phyloP scores from a whole-genome alignment of 345 rosid species.

The Rhodomyrtus tomentosa region DNA sequence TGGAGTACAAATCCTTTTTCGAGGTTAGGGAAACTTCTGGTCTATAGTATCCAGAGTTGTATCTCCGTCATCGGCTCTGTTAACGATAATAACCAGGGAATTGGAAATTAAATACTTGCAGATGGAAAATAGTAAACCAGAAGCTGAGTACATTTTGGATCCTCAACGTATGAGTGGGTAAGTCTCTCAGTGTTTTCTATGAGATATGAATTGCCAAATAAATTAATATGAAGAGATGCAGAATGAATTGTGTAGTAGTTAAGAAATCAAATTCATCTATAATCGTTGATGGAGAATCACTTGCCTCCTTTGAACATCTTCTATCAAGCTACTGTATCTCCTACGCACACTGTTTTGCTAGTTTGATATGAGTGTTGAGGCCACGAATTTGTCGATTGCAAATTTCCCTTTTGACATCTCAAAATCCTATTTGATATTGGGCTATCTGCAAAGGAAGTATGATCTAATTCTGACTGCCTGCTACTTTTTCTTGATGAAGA shows the following conservation, averaged over 20 bases:
- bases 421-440: not conserved
- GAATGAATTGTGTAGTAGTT: not conserved
- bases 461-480: not conserved
- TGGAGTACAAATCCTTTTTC: constrained; percentile 63
- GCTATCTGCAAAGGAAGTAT: not conserved
- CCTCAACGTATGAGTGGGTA: constrained; percentile 45
- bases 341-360: not conserved
- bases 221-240: not conserved
- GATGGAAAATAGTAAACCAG: constrained; percentile 54
- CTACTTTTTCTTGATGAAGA: not conserved
- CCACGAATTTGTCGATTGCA: not conserved
- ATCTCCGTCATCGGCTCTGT: not conserved
- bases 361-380: not conserved
- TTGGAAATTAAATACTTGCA: constrained; percentile 14
- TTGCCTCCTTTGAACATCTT: not conserved
- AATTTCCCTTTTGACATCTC: not conserved
- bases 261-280: not conserved
- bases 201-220: not conserved
- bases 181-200: constrained; percentile 2
- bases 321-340: not conserved
- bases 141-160: constrained; percentile 51
- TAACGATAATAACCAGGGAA: not conserved
- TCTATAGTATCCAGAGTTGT: not conserved
- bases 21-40: constrained; percentile 36
- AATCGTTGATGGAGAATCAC: not conserved